A percentile compares a stretch with the other conserved stretches of the same genome.
Conservation (phyloP, 2,329 filamentous ascomycete species). For the Penicillium sp. region DNA sequence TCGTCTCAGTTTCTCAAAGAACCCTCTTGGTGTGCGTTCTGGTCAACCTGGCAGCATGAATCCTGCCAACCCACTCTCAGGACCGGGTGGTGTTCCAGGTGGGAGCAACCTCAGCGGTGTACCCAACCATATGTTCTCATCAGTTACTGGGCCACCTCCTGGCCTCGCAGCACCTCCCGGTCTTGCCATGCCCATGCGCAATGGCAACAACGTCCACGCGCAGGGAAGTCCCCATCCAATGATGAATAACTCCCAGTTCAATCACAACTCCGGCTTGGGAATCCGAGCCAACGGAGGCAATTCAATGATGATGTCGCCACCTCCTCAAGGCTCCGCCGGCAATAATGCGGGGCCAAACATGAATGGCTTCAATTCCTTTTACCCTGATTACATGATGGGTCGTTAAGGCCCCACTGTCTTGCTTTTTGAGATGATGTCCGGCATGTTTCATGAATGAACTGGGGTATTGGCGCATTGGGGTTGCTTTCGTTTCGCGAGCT, state of each 20-base stretch:
- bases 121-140: conserved; percentile 64
- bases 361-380: conserved; percentile 40
- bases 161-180: conserved; percentile 76
- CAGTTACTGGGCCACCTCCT: conserved; percentile 75
- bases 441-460: conserved; percentile 44
- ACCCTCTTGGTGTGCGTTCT: conserved; percentile 87
- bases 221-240: conserved; percentile 30
- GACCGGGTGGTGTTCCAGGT: conserved; percentile 55
- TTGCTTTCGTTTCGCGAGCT: conserved; percentile 39
- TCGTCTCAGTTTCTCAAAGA: conserved; percentile 94
- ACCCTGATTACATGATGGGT: conserved; percentile 52
- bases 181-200: conserved; percentile 49
- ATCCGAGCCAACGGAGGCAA: conserved; percentile 38
- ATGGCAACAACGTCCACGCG: conserved; percentile 33
- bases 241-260: conserved; percentile 34
- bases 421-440: conserved; percentile 39
- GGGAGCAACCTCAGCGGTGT: conserved; percentile 58
- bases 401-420: conserved; percentile 34
- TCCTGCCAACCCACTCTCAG: conserved; percentile 51
- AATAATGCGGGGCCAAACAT: conserved; percentile 31
- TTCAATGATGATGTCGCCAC: conserved; percentile 31
- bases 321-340: conserved; percentile 30
- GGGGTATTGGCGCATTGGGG: conserved; percentile 43
- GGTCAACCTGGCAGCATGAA: conserved; percentile 62
- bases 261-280: conserved; percentile 38